These are phyloP conservation scores for Micractinium conductrix DNA, from an alignment of 139 green algal genomes.

Conservation along the genomic window DNA sequence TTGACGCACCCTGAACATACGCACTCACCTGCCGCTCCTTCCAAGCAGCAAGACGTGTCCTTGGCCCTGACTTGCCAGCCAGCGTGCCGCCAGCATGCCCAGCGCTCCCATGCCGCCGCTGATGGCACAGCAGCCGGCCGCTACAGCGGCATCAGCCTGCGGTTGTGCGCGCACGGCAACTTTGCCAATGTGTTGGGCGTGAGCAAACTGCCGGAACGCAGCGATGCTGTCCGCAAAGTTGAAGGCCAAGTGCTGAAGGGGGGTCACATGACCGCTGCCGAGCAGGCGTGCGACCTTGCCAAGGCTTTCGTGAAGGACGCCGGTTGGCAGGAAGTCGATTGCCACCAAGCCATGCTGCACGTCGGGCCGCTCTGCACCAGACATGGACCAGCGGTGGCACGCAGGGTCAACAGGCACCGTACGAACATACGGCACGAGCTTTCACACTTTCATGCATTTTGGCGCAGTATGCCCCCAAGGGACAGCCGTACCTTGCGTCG, in stretches of 20 bases:
- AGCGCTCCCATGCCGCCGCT: slow-evolving; percentile 42
- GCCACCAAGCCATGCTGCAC: not conserved
- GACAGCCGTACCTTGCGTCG: slow-evolving; percentile 35
- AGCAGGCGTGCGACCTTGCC: slow-evolving; percentile 38
- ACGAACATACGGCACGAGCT: too few relatives aligned
- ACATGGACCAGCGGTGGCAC: too few relatives aligned
- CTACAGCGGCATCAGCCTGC: not conserved
- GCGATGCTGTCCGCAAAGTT: slow-evolving; percentile 42
- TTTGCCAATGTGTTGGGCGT: slow-evolving; percentile 90
- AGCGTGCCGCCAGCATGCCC: slow-evolving; percentile 59
- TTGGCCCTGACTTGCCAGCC: slow-evolving; percentile 49
- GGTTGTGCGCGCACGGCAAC: slow-evolving; percentile 58
- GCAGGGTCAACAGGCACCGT: too few relatives aligned
- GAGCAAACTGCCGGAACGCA: slow-evolving; percentile 78
- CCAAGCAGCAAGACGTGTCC: slow-evolving; percentile 41
- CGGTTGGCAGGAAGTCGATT: slow-evolving; percentile 66
- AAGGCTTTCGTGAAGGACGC: slow-evolving; percentile 48
- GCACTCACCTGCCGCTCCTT: slow-evolving; percentile 29
- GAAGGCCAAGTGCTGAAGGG: slow-evolving; percentile 53
- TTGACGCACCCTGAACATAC: too few relatives aligned
- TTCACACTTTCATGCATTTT: too few relatives aligned
- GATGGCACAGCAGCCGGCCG: slow-evolving; percentile 35
- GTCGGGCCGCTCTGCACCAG: not conserved
- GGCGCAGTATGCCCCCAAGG: too few relatives aligned
- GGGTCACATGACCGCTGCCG: slow-evolving; percentile 43